These are phyloP conservation scores for Mucuna pruriens DNA, from an alignment of 306 rosid genomes.

Conservation along the genomic window DNA sequence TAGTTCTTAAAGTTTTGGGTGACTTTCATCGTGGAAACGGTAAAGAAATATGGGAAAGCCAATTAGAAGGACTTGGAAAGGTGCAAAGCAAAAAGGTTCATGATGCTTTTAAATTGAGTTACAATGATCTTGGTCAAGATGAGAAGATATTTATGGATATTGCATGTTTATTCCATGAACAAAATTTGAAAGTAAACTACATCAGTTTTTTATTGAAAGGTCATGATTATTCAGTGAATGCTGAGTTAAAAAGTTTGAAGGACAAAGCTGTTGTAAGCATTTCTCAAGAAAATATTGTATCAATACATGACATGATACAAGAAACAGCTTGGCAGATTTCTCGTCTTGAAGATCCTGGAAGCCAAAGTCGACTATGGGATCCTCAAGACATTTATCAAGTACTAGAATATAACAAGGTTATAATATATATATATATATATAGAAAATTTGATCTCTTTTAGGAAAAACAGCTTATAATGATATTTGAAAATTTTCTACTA, in stretches of 20 bases:
- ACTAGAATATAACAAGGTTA: neutral
- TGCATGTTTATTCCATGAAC: neutral
- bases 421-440: too few species aligned
- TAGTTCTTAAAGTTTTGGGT: constrained; percentile 32
- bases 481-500: too few species aligned
- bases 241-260: neutral
- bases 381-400: constrained; percentile 8
- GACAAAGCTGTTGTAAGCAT: neutral
- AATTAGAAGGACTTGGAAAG: neutral
- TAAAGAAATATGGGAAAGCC: constrained; percentile 21
- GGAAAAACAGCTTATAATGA: neutral
- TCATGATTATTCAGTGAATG: neutral
- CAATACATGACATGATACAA: neutral
- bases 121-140: neutral
- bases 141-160: neutral
- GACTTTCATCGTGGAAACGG: neutral
- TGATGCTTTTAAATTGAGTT: neutral
- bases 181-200: neutral
- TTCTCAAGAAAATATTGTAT: neutral
- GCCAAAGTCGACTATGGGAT: constrained; percentile 7
- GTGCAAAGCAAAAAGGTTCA: neutral
- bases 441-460: too few species aligned
- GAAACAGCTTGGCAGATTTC: neutral
- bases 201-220: neutral
- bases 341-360: too few species aligned